Percentiles rank a stretch among this genome's conserved stretches.
These are phyloP conservation scores for Xylaria arbuscula DNA, from an alignment of 2,329 filamentous ascomycete genomes.

Conservation along the genomic window DNA sequence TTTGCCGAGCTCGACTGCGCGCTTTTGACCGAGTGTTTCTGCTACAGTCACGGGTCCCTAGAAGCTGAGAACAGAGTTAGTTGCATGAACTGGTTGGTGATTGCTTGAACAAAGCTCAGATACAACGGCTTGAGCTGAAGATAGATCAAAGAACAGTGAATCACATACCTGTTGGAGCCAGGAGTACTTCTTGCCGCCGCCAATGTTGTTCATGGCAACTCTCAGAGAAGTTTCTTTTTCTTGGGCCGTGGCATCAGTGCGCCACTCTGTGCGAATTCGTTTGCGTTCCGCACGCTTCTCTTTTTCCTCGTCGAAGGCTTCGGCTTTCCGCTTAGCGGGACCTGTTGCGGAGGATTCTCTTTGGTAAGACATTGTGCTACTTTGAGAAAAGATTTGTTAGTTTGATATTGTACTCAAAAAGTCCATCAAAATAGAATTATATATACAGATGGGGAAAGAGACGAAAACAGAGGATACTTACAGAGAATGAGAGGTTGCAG, in stretches of 20 bases:
- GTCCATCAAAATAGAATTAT: too few species aligned
- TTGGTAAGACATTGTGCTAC: constrained; percentile 1
- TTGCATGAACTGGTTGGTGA: background rate
- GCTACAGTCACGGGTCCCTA: constrained; percentile 26
- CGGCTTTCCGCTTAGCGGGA: background rate
- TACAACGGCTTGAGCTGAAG: too few species aligned
- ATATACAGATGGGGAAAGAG: too few species aligned
- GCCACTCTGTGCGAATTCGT: constrained; percentile 19
- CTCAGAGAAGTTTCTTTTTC: constrained; percentile 30
- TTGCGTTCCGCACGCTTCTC: constrained; percentile 46
- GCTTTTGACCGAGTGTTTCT: constrained; percentile 22
- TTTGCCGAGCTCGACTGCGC: constrained; percentile 20
- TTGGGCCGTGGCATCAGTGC: constrained; percentile 26
- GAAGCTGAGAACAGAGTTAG: background rate
- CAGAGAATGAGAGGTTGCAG: too few species aligned
- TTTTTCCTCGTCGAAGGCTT: constrained; percentile 38
- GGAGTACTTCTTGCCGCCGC: constrained; percentile 37
- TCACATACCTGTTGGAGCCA: constrained; percentile 40
- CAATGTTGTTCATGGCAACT: constrained; percentile 20
- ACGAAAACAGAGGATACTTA: too few species aligned
- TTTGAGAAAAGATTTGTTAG: too few species aligned
- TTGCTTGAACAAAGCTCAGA: background rate
- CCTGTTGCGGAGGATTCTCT: background rate
- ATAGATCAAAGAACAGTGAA: background rate
- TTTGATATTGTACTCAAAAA: too few species aligned